Evolutionary conservation across 192 early-diverging fungal genomes (phyloP).

Genomic region (Podila epicladia): DNA sequence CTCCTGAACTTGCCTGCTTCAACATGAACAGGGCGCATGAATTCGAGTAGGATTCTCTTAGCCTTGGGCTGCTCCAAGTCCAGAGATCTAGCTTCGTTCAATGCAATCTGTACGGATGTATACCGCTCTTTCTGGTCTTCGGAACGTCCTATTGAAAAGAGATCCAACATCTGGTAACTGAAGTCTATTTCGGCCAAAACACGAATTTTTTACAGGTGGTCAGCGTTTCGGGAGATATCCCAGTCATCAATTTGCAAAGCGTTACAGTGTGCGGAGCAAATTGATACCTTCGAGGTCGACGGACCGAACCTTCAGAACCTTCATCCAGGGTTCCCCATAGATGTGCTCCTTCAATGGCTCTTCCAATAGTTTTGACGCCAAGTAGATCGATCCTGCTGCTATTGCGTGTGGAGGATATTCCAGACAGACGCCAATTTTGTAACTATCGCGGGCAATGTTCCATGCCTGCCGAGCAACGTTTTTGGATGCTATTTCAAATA

Average conservation of each 20-base stretch:
- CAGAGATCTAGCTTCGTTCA: slow-evolving; percentile 55
- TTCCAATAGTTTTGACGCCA: slow-evolving; percentile 57
- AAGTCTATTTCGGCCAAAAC: slow-evolving; percentile 44
- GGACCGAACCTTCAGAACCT: slow-evolving; percentile 54
- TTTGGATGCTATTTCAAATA: slow-evolving; percentile 45
- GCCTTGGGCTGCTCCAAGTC: slow-evolving; percentile 33
- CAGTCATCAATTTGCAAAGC: not conserved
- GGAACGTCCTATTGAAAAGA: slow-evolving; percentile 52
- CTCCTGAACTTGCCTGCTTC: slow-evolving; percentile 20
- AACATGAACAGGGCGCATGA: slow-evolving; percentile 21
- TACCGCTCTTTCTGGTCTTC: slow-evolving; percentile 46
- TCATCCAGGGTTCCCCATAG: slow-evolving; percentile 58
- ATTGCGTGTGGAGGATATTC: slow-evolving; percentile 73
- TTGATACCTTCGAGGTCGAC: slow-evolving; percentile 68
- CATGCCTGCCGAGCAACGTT: slow-evolving; percentile 60
- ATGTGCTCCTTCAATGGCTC: slow-evolving; percentile 49
- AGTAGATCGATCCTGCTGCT: slow-evolving; percentile 69
- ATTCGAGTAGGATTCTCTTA: slow-evolving; percentile 25
- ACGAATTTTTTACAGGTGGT: not conserved
- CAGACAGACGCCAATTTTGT: slow-evolving; percentile 64
- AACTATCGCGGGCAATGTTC: slow-evolving; percentile 59
- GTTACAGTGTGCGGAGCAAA: no score
- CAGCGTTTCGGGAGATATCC: not conserved
- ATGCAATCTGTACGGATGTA: slow-evolving; percentile 57
- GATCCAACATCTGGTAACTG: slow-evolving; percentile 61